These are phyloP conservation scores for Yarrowia galli DNA, from an alignment of 1,139 yeast genomes.

Conservation along the genomic window DNA sequence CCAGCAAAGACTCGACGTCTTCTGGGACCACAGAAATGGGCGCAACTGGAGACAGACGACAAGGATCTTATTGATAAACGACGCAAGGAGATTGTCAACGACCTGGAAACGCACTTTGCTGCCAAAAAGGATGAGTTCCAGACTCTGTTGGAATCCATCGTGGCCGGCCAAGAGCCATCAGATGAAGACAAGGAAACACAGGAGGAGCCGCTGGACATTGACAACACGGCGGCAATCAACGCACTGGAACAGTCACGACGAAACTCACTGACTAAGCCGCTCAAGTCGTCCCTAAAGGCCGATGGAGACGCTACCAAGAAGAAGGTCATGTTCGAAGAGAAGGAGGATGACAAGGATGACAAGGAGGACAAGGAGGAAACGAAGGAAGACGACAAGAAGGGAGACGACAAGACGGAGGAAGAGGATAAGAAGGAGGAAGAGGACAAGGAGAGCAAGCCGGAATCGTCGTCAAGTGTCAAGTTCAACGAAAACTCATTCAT, in stretches of 20 bases:
- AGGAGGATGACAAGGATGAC: not conserved
- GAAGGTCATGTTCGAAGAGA: constrained; percentile 30
- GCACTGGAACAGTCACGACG: constrained; percentile 30
- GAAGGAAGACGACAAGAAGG: not conserved
- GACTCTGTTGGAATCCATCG: constrained; percentile 23
- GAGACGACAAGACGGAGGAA: not conserved
- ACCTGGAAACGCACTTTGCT: constrained; percentile 13
- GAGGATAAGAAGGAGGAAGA: not conserved
- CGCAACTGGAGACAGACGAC: constrained; percentile 24
- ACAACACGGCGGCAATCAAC: constrained; percentile 19
- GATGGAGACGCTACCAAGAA: constrained; percentile 33
- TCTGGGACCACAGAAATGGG: constrained; percentile 5
- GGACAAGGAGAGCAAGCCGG: not conserved
- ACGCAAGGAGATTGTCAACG: constrained; percentile 22
- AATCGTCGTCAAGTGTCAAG: not conserved
- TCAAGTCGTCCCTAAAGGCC: constrained; percentile 28
- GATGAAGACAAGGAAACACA: constrained; percentile 6
- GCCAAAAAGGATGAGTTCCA: constrained; percentile 21
- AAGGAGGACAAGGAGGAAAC: not conserved
- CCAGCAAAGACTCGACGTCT: constrained; percentile 21
- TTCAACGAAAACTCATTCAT: constrained; percentile 11
- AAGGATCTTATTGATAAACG: constrained; percentile 27
- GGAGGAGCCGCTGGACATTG: constrained; percentile 27
- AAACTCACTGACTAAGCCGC: constrained; percentile 33
- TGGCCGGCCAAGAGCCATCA: constrained; percentile 23